Evolutionary conservation across 2,329 filamentous ascomycete species (phyloP).

Genomic region (Penicillium sp.): DNA sequence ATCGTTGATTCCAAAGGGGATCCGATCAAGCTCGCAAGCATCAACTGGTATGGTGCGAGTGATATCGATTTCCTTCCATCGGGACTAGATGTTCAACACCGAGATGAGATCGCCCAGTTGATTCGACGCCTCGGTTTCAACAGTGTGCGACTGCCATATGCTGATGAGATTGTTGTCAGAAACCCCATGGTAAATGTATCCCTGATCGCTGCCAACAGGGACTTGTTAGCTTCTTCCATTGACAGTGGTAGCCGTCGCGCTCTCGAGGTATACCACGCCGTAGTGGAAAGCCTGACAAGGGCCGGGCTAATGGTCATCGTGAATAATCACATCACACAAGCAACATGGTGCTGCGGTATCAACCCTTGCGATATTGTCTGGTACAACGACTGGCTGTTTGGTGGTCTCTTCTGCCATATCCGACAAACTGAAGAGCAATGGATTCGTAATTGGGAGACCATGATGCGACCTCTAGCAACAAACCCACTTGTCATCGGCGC

Average conservation of each 20-base stretch:
- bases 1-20: conserved; percentile 60
- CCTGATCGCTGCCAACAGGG: conserved; percentile 60
- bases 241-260: conserved; percentile 49
- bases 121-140: conserved; percentile 68
- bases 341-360: conserved; percentile 69
- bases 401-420: conserved; percentile 56
- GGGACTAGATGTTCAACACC: conserved; percentile 65
- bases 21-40: conserved; percentile 63
- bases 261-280: conserved; percentile 63
- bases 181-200: conserved; percentile 58
- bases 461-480: conserved; percentile 61
- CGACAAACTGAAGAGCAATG: conserved; percentile 65
- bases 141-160: conserved; percentile 68
- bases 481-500: conserved; percentile 66
- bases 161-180: conserved; percentile 65
- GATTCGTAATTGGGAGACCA: conserved; percentile 65
- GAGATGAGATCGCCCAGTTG: conserved; percentile 59
- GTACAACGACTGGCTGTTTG: conserved; percentile 64
- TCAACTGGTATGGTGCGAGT: conserved; percentile 73
- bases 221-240: conserved; percentile 44
- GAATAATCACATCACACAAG: conserved; percentile 71
- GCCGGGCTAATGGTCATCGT: conserved; percentile 65
- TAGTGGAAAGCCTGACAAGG: conserved; percentile 60
- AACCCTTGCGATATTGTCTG: conserved; percentile 68
- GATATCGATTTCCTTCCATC: conserved; percentile 66